These are phyloP conservation scores for Plantago major DNA, from an alignment of 257 asterid genomes.

Conservation along the genomic window DNA sequence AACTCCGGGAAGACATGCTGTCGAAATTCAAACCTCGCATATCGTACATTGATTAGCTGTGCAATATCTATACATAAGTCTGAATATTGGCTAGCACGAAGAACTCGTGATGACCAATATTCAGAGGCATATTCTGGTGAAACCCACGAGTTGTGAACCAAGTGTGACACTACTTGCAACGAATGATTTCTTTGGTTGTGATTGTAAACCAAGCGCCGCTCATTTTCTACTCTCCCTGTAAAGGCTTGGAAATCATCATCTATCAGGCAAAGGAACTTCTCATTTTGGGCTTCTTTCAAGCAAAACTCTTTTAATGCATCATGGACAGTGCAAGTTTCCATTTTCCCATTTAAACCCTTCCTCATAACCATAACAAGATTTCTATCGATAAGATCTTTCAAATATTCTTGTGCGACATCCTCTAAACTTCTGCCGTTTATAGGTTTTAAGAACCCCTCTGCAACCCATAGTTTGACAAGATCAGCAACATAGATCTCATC, in stretches of 20 bases:
- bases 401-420: slow-evolving; percentile 1
- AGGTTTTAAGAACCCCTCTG: slow-evolving; percentile 14
- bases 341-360: no score
- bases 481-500: background rate
- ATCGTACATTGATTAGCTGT: background rate
- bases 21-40: no score
- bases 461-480: slow-evolving; percentile 14
- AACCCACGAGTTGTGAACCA: no score
- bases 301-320: slow-evolving; percentile 1
- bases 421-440: background rate
- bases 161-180: no score
- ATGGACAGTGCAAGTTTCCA: no score
- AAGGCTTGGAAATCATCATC: background rate
- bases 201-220: slow-evolving; percentile 11
- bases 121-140: no score
- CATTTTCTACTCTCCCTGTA: background rate
- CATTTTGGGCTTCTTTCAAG: slow-evolving; percentile 14
- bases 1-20: no score
- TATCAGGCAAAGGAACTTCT: background rate
- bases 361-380: background rate
- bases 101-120: no score
- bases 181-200: no score
- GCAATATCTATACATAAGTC: background rate
- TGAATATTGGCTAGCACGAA: background rate
- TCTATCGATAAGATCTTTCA: slow-evolving; percentile 4